Percentiles rank a stretch among this genome's conserved stretches.
phyloP scores from a whole-genome alignment of 2,329 filamentous ascomycete species.

The Aureobasidium sp. region DNA sequence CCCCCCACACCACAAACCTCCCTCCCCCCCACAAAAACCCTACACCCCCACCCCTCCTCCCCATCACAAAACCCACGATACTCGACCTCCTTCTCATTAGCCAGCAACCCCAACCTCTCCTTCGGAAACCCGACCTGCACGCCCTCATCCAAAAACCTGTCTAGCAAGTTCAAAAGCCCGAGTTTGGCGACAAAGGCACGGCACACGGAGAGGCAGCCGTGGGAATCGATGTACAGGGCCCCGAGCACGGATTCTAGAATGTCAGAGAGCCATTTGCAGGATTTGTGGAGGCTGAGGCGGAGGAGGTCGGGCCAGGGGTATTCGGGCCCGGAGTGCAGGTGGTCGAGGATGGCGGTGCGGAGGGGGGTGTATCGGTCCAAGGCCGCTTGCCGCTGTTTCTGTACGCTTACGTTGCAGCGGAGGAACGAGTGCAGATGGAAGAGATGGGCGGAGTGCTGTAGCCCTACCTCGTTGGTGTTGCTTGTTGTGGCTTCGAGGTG shows the following conservation, averaged over 20 bases:
- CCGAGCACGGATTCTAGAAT: constrained; percentile 73
- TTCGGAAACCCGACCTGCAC: constrained; percentile 56
- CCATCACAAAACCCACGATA: constrained; percentile 35
- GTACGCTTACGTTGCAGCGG: constrained; percentile 34
- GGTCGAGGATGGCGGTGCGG: constrained; percentile 40
- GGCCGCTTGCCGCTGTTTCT: constrained; percentile 36
- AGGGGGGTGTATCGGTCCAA: constrained; percentile 40
- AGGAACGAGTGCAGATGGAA: constrained; percentile 25
- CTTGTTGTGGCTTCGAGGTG: background rate
- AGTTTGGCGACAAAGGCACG: constrained; percentile 50
- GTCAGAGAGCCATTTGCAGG: constrained; percentile 75
- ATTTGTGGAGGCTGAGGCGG: constrained; percentile 40
- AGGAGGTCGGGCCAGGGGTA: constrained; percentile 75
- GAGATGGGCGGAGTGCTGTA: background rate
- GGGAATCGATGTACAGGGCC: constrained; percentile 72
- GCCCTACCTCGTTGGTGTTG: constrained; percentile 4
- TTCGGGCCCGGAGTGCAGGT: constrained; percentile 39
- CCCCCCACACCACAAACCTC: constrained; percentile 27
- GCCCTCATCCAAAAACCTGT: constrained; percentile 46
- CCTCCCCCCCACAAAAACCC: constrained; percentile 27
- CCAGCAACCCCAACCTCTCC: constrained; percentile 55
- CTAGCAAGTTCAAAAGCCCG: constrained; percentile 56
- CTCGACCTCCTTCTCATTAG: constrained; percentile 42
- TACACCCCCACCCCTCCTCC: constrained; percentile 21
- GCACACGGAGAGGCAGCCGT: constrained; percentile 53